Evolutionary conservation across 2,329 filamentous ascomycete species (phyloP), one percentile per base, ranked within the genome.

Genomic region (Colletotrichum sp.): DNA sequence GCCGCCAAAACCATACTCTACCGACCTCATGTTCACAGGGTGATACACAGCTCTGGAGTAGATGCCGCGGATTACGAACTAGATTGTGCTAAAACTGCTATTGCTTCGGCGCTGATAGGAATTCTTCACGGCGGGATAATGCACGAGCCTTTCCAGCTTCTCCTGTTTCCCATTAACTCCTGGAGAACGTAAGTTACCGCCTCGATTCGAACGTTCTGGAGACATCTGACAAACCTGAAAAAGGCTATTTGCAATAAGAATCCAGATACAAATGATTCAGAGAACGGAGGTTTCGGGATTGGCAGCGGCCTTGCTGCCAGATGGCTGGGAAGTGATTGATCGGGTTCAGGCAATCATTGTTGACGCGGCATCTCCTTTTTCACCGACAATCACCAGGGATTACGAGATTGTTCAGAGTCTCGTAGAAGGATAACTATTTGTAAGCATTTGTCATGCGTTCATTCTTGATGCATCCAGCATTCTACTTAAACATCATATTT

Each of bases 361-460:
- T 2, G 39, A 49, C 9, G 39, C 39, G 18, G 39, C 39, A 6
- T 49, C 39, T n/a, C 39, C 9, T n/a, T 49, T n/a, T 10, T 49
- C 39, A n/a, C 39, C 39, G 18, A 49, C 39, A n/a, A 49, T 49
- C 39, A n/a, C 39, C 0, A 49, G 8, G 39, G 39, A 49, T 49
- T 49, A n/a, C 9, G 39, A n/a, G 39, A 49, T 49, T n/a, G 1
- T 49, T 1, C 39, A n/a, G 5, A n/a, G 39, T 49, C 39, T 49
- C 9, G 3, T 6, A 49, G 39, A n/a, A n/a, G 18, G 0, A 49
- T 49, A 12, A 10, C 5, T 4, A n/a, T 44, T 2, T 44, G 8
- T n/a, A n/a, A 5, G 16, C 8, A 1, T n/a, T 1, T 44, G 39
- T n/a, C 5, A 6, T 10, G 6, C 6, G 16, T 10, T n/a, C 8